phyloP scores from a whole-genome alignment of 2,329 filamentous ascomycete genomes.

The Stylonectria norvegica region DNA sequence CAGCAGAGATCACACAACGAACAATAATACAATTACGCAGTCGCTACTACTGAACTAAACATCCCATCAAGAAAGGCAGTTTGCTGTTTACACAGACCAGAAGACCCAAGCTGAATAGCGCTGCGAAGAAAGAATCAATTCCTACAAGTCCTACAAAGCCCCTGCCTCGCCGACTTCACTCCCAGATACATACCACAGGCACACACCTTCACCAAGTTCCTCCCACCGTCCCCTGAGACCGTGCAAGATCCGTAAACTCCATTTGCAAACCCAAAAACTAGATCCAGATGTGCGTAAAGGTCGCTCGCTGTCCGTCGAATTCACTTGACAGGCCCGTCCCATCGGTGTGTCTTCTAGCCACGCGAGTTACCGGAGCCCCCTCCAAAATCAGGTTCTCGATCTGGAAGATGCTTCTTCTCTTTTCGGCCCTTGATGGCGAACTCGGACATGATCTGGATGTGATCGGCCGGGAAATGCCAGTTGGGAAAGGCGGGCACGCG shows the following conservation, averaged over 20 bases:
- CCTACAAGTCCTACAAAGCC: constrained; percentile 24
- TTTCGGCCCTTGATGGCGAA: constrained; percentile 87
- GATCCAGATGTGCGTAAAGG: constrained; percentile 38
- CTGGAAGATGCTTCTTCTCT: constrained; percentile 67
- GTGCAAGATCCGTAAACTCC: constrained; percentile 35
- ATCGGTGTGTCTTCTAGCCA: constrained; percentile 22
- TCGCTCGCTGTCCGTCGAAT: no score
- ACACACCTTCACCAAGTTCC: constrained; percentile 13
- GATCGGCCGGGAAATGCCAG: constrained; percentile 91
- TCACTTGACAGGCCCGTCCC: constrained; percentile 5
- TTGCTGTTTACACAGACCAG: no score
- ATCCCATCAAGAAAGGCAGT: no score
- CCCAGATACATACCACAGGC: constrained; percentile 21
- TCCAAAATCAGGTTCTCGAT: constrained; percentile 63
- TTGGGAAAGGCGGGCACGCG: constrained; percentile 89
- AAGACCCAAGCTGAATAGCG: constrained; percentile 8
- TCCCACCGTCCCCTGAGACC: constrained; percentile 21
- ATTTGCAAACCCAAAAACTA: constrained; percentile 40
- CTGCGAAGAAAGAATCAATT: constrained; percentile 25
- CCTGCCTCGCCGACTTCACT: constrained; percentile 13
- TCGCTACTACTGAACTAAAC: no score
- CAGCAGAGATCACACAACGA: no score
- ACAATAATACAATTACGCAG: no score
- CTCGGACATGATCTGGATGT: constrained; percentile 84
- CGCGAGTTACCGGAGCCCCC: constrained; percentile 29